phyloP scores from a whole-genome alignment of 2,329 filamentous ascomycete genomes.

The Ophiocordyceps camponoti-floridani region DNA sequence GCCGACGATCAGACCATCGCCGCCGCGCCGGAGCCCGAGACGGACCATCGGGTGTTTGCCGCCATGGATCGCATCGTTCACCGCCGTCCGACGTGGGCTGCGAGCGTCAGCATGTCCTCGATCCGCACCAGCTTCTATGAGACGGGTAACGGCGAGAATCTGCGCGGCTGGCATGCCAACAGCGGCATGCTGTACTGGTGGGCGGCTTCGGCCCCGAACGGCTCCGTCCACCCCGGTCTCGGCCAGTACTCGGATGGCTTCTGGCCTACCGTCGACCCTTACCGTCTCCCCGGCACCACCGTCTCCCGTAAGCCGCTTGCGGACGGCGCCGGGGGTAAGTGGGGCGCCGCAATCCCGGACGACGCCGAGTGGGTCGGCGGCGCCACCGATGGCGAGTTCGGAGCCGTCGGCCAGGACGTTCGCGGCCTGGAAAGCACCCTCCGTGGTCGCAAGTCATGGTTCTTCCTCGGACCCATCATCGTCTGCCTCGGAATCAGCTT shows the following conservation, averaged over 20 bases:
- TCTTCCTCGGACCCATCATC: background rate
- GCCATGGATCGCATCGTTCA: background rate
- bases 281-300: background rate
- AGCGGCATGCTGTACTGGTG: background rate
- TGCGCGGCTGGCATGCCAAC: background rate
- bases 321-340: background rate
- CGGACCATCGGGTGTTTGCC: background rate
- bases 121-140: background rate
- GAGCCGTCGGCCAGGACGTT: background rate
- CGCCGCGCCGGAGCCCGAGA: background rate
- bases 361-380: background rate
- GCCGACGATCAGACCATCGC: background rate
- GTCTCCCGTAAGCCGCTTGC: background rate
- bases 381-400: background rate
- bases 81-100: background rate
- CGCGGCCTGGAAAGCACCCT: background rate
- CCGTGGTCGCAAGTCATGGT: background rate
- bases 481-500: background rate
- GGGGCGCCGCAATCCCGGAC: background rate
- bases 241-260: background rate
- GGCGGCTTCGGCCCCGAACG: background rate
- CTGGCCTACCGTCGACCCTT: background rate
- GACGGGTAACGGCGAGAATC: background rate
- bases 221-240: too few species aligned
- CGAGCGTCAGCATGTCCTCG: background rate